Evolutionary conservation across 768 basidiomycete species (phyloP).

Genomic region (Tephrocybe sp.): DNA sequence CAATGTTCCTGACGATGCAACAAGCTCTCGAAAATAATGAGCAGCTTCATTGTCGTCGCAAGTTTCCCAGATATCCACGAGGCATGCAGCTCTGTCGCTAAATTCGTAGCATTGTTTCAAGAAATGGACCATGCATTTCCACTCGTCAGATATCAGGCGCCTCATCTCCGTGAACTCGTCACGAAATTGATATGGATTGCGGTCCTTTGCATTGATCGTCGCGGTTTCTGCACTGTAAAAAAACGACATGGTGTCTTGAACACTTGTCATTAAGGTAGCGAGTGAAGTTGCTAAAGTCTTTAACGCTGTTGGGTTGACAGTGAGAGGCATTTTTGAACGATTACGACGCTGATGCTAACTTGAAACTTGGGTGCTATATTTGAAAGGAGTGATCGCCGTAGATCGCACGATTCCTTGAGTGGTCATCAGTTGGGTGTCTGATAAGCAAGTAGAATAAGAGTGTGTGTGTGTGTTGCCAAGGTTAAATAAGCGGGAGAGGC

Average conservation of each 20-base stretch:
- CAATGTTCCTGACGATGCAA: background rate
- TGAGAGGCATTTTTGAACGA: no score
- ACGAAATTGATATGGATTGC: background rate
- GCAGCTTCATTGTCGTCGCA: background rate
- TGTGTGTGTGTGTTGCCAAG: no score
- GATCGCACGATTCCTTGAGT: no score
- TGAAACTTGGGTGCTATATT: no score
- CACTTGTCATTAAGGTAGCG: background rate
- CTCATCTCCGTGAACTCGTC: conserved; percentile 1
- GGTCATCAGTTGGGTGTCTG: no score
- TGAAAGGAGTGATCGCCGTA: no score
- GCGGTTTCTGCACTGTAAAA: conserved; percentile 9
- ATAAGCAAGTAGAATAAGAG: no score
- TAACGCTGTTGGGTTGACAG: background rate
- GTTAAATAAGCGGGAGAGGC: no score
- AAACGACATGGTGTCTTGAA: conserved; percentile 6
- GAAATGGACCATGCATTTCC: background rate
- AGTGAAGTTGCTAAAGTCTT: background rate
- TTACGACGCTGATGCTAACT: no score
- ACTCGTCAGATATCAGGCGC: conserved; percentile 2
- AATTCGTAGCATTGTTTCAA: conserved; percentile 7
- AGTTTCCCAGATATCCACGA: background rate
- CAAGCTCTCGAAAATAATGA: conserved; percentile 2
- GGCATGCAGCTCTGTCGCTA: conserved; percentile 1
- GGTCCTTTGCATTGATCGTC: conserved; percentile 9